Evolutionary conservation across 1,139 yeast genomes (phyloP).

Genomic region (Torulaspora globosa): DNA sequence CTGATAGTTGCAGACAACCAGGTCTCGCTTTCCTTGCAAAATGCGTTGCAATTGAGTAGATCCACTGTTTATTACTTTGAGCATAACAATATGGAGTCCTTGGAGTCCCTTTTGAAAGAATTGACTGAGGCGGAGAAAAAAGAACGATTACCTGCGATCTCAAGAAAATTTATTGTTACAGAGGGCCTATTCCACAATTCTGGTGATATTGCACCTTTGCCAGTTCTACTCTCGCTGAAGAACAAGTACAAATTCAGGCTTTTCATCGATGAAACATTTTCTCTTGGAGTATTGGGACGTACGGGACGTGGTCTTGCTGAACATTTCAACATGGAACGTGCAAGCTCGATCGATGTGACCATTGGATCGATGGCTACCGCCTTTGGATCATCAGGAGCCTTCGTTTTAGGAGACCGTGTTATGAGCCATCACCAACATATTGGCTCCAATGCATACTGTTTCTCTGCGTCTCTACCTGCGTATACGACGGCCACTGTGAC

Average conservation of each 20-base stretch:
- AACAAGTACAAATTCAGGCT: conserved; percentile 78
- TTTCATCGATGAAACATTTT: conserved; percentile 79
- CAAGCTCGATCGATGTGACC: conserved; percentile 63
- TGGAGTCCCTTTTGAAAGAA: conserved; percentile 62
- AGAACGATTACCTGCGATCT: conserved; percentile 60
- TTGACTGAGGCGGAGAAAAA: conserved; percentile 59
- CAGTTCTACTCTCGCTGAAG: conserved; percentile 67
- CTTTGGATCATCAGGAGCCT: conserved; percentile 91
- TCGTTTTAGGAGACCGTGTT: conserved; percentile 78
- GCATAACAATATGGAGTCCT: conserved; percentile 83
- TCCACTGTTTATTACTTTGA: conserved; percentile 79
- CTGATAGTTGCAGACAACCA: conserved; percentile 83
- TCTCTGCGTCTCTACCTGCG: conserved; percentile 93
- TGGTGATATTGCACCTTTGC: conserved; percentile 78
- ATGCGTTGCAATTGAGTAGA: conserved; percentile 81
- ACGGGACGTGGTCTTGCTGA: conserved; percentile 87
- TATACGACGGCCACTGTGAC: conserved; percentile 76
- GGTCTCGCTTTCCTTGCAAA: conserved; percentile 73
- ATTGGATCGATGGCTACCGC: conserved; percentile 82
- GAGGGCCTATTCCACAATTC: conserved; percentile 81
- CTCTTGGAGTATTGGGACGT: conserved; percentile 80
- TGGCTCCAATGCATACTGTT: conserved; percentile 84
- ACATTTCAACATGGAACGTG: conserved; percentile 57
- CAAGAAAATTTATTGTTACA: conserved; percentile 83
- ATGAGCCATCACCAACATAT: conserved; percentile 93